A percentile compares a stretch with the other conserved stretches of the same genome.
Evolutionary conservation across 495 filamentous ascomycete species (phyloP).

Genomic region (Penicillium turbatum): DNA sequence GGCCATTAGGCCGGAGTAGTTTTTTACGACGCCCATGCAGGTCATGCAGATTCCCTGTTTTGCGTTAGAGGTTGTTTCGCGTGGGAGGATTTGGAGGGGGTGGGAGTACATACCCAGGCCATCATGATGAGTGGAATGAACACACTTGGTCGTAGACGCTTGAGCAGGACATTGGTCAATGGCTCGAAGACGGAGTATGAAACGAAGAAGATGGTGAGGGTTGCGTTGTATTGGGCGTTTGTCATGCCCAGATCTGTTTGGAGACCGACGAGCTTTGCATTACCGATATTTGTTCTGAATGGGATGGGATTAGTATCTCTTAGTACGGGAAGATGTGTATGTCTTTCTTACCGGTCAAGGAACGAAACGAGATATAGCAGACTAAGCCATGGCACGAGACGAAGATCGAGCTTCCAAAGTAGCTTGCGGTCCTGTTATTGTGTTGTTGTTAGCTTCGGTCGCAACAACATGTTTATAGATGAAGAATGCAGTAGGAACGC

Average conservation of each 20-base stretch:
- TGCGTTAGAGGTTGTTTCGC: not conserved
- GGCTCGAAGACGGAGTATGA: constrained; percentile 88
- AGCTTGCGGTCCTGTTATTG: constrained; percentile 57
- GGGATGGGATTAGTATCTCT: not conserved
- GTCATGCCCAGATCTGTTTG: constrained; percentile 60
- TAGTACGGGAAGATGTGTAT: not conserved
- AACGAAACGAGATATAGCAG: constrained; percentile 83
- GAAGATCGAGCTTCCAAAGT: constrained; percentile 64
- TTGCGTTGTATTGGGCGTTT: constrained; percentile 67
- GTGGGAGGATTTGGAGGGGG: not conserved
- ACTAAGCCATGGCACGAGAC: constrained; percentile 76
- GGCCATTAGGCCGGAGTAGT: constrained; percentile 74
- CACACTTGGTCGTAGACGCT: constrained; percentile 66
- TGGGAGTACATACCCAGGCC: constrained; percentile 39
- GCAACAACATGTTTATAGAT: not conserved
- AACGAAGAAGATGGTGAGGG: constrained; percentile 85
- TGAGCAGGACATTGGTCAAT: constrained; percentile 82
- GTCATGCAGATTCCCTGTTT: constrained; percentile 72
- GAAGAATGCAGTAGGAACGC: constrained; percentile 19
- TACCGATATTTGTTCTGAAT: constrained; percentile 73
- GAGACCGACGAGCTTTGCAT: constrained; percentile 79
- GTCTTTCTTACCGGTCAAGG: constrained; percentile 58
- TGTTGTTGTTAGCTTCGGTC: not conserved
- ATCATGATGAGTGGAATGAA: constrained; percentile 60
- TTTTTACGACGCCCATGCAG: constrained; percentile 76